Base-by-base conservation (phyloP, 164 flowering plant species). In the Tetracentron sinense region DNA sequence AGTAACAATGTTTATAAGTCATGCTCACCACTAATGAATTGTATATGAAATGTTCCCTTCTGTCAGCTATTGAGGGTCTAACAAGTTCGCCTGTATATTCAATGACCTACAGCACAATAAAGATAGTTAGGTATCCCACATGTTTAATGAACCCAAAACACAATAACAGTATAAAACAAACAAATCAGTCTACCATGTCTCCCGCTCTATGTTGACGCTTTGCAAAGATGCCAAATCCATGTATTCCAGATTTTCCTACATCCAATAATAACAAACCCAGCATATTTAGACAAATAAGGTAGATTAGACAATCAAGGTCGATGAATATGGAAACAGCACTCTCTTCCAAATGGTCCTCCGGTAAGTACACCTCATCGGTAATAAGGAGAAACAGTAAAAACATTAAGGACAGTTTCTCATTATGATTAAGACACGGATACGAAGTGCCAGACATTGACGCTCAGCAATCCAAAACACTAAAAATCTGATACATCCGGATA, bases 1-100 rank as follows among this genome's bases (percentile, higher is more conserved):
- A 50, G 38, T 26, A 42, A 42, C 12, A 72, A 63, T 28, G 44
- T 38, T 23, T 25, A 20, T 20, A n/a, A 15, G 15, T 20, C 54
- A 65, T 23, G 20, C 97, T 73, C 78, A 95, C 99, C 96, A 95
- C 99, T 66, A 95, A 80, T 16, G 94, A 89, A 72, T 95, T 90
- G 81, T 95, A 95, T 67, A 92, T 84, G 54, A 85, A 66, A 56
- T 73, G 90, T 61, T 95, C 99, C 69, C 99, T 89, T 73, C 88
- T 77, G 76, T 95, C 99, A 29, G 97, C 97, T 54, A 95, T 79
- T 15, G 93, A 64, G 54, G 92, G 92, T 69, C 99, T 76, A 73
- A 95, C 97, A 81, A 95, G 83, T 69, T 95, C 99, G 0, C 99
- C 99, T 26, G 83, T 81, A 70, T 95, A 95, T 68, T 95, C 99